A percentile compares a stretch with the other conserved stretches of the same genome.
Conservation (phyloP, 768 basidiomycete genomes). For the Dentipellis sp. region DNA sequence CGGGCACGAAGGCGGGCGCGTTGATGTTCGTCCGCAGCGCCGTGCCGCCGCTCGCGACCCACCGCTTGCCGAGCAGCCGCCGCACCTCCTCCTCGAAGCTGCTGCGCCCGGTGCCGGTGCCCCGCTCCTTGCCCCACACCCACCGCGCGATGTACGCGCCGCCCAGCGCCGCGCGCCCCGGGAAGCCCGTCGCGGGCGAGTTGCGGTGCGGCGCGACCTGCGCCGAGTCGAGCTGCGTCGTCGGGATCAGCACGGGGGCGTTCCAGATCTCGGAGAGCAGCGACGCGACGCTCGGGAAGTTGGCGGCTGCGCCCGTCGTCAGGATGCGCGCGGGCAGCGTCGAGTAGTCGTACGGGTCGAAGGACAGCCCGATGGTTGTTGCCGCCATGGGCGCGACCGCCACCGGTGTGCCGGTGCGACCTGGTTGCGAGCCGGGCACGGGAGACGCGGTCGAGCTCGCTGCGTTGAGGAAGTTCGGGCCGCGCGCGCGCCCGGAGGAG, state of each 20-base stretch:
- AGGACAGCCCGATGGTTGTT: conserved; percentile 32
- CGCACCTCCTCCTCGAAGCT: conserved; percentile 78
- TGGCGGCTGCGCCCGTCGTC: conserved; percentile 71
- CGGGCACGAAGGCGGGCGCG: conserved; percentile 35
- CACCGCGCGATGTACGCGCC: conserved; percentile 76
- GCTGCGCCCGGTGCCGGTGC: conserved; percentile 30
- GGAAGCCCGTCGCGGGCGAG: conserved; percentile 60
- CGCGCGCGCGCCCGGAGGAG: conserved; percentile 22
- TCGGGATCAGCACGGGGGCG: conserved; percentile 67
- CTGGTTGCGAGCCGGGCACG: conserved; percentile 3
- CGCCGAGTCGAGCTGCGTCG: conserved; percentile 69
- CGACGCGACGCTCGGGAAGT: conserved; percentile 76
- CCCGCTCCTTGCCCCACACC: conserved; percentile 71
- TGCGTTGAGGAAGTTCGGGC: conserved; percentile 13
- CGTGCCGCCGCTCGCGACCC: conserved; percentile 55
- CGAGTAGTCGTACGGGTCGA: conserved; percentile 70
- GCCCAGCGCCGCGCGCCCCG: conserved; percentile 62
- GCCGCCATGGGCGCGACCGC: conserved; percentile 6
- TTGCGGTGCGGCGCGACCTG: conserved; percentile 65
- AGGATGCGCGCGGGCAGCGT: conserved; percentile 59
- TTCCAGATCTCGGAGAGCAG: conserved; percentile 80
- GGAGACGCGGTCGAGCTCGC: conserved; percentile 11
- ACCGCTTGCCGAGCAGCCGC: conserved; percentile 61
- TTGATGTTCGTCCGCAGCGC: conserved; percentile 55
- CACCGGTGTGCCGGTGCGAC: conserved; percentile 10